Percentiles rank a stretch among this genome's conserved stretches.
Evolutionary conservation across 2,329 filamentous ascomycete species (phyloP).

Genomic region (Pseudogymnoascus sp.): DNA sequence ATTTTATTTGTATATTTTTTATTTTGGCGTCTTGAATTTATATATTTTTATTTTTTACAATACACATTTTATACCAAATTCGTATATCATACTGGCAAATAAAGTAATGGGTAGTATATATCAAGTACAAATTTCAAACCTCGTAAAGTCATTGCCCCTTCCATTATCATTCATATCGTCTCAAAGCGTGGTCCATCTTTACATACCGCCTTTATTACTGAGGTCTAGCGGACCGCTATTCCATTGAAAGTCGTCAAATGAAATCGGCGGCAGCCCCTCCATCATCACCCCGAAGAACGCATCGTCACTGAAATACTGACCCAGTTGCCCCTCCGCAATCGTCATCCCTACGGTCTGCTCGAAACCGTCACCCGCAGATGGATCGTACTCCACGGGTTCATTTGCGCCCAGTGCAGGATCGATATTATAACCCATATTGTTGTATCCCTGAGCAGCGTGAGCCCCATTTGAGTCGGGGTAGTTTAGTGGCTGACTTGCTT

Average conservation of each 20-base stretch:
- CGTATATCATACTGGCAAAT: neutral
- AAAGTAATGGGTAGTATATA: neutral
- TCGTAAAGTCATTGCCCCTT: neutral
- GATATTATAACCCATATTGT: conserved; percentile 20
- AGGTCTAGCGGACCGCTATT: neutral
- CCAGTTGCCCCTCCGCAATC: conserved; percentile 28
- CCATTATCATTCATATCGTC: neutral
- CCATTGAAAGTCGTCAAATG: conserved; percentile 4
- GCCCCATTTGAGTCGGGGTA: conserved; percentile 5
- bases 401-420: conserved; percentile 26
- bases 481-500: conserved; percentile 10
- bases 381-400: conserved; percentile 22
- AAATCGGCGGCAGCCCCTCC: conserved; percentile 16
- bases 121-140: neutral
- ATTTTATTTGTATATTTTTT: neutral
- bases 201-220: neutral
- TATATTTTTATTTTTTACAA: neutral
- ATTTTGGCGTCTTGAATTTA: neutral
- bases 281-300: conserved; percentile 27
- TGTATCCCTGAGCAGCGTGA: conserved; percentile 6
- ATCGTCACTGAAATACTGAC: conserved; percentile 28
- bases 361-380: conserved; percentile 28
- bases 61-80: neutral
- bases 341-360: conserved; percentile 32
- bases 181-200: neutral